Conservation (phyloP, 306 rosid species). For the Chamaecrista fasciculata region DNA sequence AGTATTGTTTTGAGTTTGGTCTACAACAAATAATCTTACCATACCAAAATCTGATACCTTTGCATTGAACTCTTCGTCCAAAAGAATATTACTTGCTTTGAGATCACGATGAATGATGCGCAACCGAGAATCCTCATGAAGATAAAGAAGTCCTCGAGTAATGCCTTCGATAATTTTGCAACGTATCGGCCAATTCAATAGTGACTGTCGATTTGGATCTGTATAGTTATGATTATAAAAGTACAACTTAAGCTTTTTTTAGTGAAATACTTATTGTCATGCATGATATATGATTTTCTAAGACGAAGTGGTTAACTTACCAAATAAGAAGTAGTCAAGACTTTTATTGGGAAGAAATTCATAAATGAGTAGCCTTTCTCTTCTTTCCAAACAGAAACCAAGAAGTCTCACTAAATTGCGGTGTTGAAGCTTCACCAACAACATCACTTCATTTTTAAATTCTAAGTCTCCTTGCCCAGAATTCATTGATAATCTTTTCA, state of each 20-base stretch:
- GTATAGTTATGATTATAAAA: too few species aligned
- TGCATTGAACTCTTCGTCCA: not conserved
- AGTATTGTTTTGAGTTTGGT: not conserved
- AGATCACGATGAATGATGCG: not conserved
- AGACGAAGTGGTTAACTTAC: not conserved
- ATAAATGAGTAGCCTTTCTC: not conserved
- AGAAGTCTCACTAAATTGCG: not conserved
- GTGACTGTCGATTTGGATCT: not conserved
- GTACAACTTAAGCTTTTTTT: too few species aligned
- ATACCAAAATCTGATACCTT: not conserved
- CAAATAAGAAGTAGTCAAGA: not conserved
- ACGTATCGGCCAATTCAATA: not conserved
- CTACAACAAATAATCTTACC: not conserved
- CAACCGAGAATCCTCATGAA: not conserved
- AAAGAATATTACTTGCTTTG: not conserved
- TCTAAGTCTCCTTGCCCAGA: not conserved
- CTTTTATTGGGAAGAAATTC: not conserved
- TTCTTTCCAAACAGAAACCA: not conserved
- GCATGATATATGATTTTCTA: too few species aligned
- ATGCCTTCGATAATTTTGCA: not conserved
- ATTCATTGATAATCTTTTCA: not conserved
- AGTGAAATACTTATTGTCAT: too few species aligned
- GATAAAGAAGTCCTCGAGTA: not conserved
- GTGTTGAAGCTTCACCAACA: not conserved
- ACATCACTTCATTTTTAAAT: not conserved